These are phyloP conservation scores for Cladosporium sp. DNA, from an alignment of 2,329 filamentous ascomycete species.

Conservation along the genomic window DNA sequence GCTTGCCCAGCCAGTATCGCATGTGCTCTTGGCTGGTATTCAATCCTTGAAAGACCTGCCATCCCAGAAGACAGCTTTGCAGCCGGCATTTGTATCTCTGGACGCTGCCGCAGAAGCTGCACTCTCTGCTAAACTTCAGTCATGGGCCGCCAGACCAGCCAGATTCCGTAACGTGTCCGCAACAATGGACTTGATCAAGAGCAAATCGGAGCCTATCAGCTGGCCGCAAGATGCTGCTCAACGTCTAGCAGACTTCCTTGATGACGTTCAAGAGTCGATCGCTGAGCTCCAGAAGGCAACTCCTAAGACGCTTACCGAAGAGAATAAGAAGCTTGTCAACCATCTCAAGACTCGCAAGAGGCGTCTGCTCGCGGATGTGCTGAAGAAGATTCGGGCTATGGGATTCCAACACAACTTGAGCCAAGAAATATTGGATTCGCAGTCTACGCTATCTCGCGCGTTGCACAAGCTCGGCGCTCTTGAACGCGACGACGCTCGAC, in stretches of 20 bases:
- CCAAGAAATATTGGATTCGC: slow-evolving; percentile 70
- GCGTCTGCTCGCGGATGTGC: slow-evolving; percentile 83
- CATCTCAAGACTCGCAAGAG: slow-evolving; percentile 90
- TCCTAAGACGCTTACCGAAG: slow-evolving; percentile 76
- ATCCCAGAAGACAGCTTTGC: not conserved
- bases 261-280: slow-evolving; percentile 67
- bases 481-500: slow-evolving; percentile 24
- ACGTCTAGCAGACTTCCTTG: slow-evolving; percentile 68
- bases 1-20: slow-evolving; percentile 73
- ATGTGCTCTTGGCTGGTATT: slow-evolving; percentile 47
- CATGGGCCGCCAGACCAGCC: slow-evolving; percentile 52
- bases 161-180: slow-evolving; percentile 70
- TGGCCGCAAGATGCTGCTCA: slow-evolving; percentile 14
- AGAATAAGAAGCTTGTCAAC: slow-evolving; percentile 81
- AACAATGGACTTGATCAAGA: slow-evolving; percentile 72
- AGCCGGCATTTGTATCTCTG: slow-evolving; percentile 3
- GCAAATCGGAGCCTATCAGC: slow-evolving; percentile 1
- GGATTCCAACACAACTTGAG: slow-evolving; percentile 83
- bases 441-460: slow-evolving; percentile 43
- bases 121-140: slow-evolving; percentile 25
- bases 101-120: not conserved
- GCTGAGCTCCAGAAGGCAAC: slow-evolving; percentile 80
- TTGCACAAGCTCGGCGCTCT: slow-evolving; percentile 25
- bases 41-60: slow-evolving; percentile 13
- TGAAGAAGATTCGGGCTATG: slow-evolving; percentile 84